Base-by-base conservation (phyloP, 2,329 filamentous ascomycete genomes). In the Neurospora sp. region DNA sequence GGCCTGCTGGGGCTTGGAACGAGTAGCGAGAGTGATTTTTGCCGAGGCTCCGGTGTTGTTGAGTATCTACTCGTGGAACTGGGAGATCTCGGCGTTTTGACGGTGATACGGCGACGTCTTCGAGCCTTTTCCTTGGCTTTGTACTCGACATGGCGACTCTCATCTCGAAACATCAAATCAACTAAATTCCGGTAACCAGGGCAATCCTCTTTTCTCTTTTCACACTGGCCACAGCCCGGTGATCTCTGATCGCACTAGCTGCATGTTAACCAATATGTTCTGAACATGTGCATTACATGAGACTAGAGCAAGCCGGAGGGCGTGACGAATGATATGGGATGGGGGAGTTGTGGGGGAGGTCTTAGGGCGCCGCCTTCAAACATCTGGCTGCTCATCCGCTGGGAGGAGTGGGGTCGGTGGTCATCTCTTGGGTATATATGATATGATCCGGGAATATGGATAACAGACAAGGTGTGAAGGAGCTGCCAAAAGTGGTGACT, bases 131-230 rank as follows among this genome's bases (percentile, higher is more conserved):
- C 79, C 70, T 80, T 81, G 66, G 83, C 83, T 77, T 85, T 86
- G 73, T 83, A 82, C 73, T 85, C 85, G 69, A 87, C 85, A 75
- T 85, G 84, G 39, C 81, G 82, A 72, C 83, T 87, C 76, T 87
- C 84, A 74, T 87, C 84, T 57, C 85, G 82, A 73, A 88, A 87
- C 80, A 87, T 86, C 71, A 87, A 80, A 72, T 87, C 85, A 52
- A 86, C 82, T 67, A 84, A 79, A 72, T 85, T 85, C 62, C 85
- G 80, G 73, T 88, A 88, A 69, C 86, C 86, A 39, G 85, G 85
- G 70, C 86, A 88, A 77, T 77, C 71, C 68, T 84, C 80, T 70
- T 83, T 80, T 57, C 84, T 82, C 74, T 86, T 85, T 67, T 82
- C 80, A 75, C 86, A 88, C 76, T 87, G 86, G 66, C 84, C 84